phyloP scores from a whole-genome alignment of 352 stramenopile species.

The Phytophthora megakarya region DNA sequence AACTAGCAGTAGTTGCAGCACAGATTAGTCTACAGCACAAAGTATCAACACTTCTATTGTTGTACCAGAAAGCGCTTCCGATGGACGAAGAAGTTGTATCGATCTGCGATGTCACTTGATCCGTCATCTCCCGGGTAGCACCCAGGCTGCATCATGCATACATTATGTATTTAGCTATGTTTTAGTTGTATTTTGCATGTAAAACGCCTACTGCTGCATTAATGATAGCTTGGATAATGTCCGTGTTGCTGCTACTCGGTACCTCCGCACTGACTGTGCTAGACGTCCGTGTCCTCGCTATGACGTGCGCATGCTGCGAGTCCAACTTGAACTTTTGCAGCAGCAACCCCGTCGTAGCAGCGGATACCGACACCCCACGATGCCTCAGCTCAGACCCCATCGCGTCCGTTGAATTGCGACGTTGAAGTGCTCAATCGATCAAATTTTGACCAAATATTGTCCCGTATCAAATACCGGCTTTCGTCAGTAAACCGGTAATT shows the following conservation, averaged over 20 bases:
- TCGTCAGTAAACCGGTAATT: background rate
- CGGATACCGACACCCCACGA: constrained; percentile 11
- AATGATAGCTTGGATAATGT: constrained; percentile 31
- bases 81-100: constrained; percentile 73
- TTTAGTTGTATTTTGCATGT: background rate
- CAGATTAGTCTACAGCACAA: background rate
- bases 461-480: background rate
- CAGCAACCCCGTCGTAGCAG: constrained; percentile 22
- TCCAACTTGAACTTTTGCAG: constrained; percentile 27
- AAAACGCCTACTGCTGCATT: constrained; percentile 26
- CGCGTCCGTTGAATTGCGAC: background rate
- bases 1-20: constrained; percentile 50
- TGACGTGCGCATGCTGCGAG: constrained; percentile 3
- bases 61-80: constrained; percentile 65
- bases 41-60: background rate
- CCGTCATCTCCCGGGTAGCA: constrained; percentile 63
- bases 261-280: background rate
- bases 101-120: constrained; percentile 49
- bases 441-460: background rate
- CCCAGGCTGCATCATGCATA: constrained; percentile 35
- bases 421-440: too few species aligned
- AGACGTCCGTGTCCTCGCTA: constrained; percentile 3
- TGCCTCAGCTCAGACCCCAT: constrained; percentile 29
- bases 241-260: background rate
- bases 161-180: background rate